These are phyloP conservation scores for Aeschynomene evenia DNA, from an alignment of 306 rosid species.

Conservation along the genomic window DNA sequence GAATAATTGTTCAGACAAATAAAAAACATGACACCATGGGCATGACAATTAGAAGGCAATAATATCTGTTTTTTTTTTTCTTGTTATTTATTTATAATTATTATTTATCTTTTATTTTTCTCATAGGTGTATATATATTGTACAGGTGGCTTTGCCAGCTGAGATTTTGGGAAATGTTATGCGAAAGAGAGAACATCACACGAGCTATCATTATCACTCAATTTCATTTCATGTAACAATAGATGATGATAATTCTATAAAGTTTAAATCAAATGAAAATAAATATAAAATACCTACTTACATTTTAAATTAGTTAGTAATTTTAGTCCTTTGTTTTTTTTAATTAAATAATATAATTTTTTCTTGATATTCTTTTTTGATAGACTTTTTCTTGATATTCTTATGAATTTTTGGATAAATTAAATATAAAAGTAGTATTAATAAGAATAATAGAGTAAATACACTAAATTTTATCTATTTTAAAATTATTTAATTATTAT, in stretches of 20 bases:
- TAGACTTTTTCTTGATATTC: too few relatives aligned
- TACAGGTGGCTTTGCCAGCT: neutral
- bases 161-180: neutral
- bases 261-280: too few relatives aligned
- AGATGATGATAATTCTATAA: neutral
- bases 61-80: neutral
- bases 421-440: too few relatives aligned
- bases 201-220: neutral
- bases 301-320: too few relatives aligned
- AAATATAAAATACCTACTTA: too few relatives aligned
- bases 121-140: neutral
- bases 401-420: too few relatives aligned
- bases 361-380: too few relatives aligned
- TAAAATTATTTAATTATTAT: too few relatives aligned
- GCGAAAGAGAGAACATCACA: neutral
- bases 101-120: neutral
- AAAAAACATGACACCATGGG: neutral
- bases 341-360: too few relatives aligned
- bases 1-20: neutral
- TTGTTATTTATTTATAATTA: neutral
- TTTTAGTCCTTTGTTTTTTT: too few relatives aligned
- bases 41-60: neutral
- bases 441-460: too few relatives aligned
- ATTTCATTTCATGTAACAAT: neutral
- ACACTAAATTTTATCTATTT: too few relatives aligned